Conservation (phyloP, 768 basidiomycete species). For the Rhodotorula diobovata region DNA sequence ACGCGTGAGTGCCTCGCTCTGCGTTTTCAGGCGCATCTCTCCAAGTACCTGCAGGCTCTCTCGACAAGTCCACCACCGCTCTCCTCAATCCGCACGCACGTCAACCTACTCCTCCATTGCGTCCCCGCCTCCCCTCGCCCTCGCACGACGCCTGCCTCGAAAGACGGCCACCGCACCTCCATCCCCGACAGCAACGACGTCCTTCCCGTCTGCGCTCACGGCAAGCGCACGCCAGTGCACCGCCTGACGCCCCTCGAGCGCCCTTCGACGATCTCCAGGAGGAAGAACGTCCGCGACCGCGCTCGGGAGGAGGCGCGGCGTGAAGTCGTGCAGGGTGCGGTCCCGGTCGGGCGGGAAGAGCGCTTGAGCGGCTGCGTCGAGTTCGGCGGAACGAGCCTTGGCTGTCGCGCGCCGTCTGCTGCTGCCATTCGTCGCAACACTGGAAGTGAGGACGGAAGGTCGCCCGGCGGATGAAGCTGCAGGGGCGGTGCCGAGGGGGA, state of each 20-base stretch:
- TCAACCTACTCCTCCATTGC: background rate
- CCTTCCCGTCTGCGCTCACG: background rate
- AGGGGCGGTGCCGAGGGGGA: background rate
- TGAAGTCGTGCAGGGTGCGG: conserved; percentile 5
- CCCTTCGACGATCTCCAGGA: too few species aligned
- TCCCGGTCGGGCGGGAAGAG: conserved; percentile 21
- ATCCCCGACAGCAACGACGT: conserved; percentile 12
- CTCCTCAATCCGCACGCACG: too few species aligned
- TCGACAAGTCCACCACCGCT: too few species aligned
- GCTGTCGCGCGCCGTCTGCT: background rate
- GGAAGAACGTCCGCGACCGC: background rate
- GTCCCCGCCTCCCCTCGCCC: background rate
- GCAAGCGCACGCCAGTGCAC: conserved; percentile 4
- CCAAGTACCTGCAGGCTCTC: too few species aligned
- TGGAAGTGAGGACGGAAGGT: background rate
- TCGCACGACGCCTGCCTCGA: background rate
- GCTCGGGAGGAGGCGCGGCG: conserved; percentile 11
- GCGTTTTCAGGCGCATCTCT: background rate
- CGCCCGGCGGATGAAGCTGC: background rate
- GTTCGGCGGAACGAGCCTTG: background rate
- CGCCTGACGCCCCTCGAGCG: background rate
- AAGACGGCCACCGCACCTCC: background rate
- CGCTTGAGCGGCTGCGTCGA: background rate
- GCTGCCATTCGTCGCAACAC: background rate
- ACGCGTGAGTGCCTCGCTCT: background rate